A percentile compares a stretch with the other conserved stretches of the same genome.
Conservation (phyloP, 2,329 filamentous ascomycete species). For the Trichoderma citrinoviride region DNA sequence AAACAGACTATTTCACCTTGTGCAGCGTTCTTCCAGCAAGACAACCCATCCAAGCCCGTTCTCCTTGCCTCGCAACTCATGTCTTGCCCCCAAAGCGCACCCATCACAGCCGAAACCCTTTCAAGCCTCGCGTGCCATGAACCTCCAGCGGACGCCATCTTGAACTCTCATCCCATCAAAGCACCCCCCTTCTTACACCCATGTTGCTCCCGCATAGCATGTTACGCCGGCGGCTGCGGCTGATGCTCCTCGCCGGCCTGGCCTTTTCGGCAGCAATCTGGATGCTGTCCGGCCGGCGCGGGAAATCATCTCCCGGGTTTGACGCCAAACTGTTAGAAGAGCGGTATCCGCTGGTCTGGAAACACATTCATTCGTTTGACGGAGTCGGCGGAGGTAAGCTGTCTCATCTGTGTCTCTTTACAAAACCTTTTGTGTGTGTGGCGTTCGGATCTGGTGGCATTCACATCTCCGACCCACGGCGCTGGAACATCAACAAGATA, state of each 20-base stretch:
- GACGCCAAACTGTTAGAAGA: constrained; percentile 4
- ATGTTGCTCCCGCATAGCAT: constrained; percentile 5
- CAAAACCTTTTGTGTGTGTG: no score
- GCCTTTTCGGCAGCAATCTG: background rate
- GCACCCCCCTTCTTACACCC: no score
- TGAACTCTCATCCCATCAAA: background rate
- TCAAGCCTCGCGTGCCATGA: background rate
- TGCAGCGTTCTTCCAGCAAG: no score
- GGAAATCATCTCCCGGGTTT: background rate
- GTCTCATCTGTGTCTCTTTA: no score
- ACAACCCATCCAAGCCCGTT: no score
- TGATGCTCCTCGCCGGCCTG: background rate
- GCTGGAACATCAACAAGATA: background rate
- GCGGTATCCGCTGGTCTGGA: constrained; percentile 25
- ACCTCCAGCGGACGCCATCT: background rate
- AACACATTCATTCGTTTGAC: constrained; percentile 24
- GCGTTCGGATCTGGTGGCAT: constrained; percentile 1
- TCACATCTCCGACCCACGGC: background rate
- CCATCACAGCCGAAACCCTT: no score
- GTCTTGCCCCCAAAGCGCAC: no score
- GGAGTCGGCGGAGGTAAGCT: constrained; percentile 26
- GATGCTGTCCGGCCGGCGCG: background rate
- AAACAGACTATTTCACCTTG: no score
- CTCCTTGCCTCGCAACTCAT: constrained; percentile 8
- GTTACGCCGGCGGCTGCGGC: constrained; percentile 8